Evolutionary conservation across 2,329 filamentous ascomycete species (phyloP), one percentile per base, ranked within the genome.

Genomic region (Cadophora sp.): DNA sequence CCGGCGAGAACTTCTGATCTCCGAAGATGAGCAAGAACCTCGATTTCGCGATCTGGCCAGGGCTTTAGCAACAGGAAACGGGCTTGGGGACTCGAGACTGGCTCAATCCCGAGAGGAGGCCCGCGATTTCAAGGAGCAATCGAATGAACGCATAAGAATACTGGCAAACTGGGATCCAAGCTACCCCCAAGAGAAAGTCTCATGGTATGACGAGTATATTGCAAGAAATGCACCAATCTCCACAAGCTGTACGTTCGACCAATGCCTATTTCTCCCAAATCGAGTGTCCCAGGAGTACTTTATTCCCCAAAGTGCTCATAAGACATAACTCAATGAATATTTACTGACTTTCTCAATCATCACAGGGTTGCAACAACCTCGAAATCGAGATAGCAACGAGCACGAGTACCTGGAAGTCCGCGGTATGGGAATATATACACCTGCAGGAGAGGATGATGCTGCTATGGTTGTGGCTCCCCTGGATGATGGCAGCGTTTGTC

Each of bases 131-230:
- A 74, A 76, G 53, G 71, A 67, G 24, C 65, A 51, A 53, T 74
- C 76, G 24, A 74, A 73, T 65, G 81, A 86, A 73, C 81, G 82
- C 65, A 80, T 82, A 26, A 85, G 89, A 61, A 86, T 92, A 67
- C 82, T 92, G 76, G 89, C 90, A 4, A 93, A 93, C 73, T 97
- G 94, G 94, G 93, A 97, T 73, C 92, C 92, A 0, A 88, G 87
- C 0, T 93, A 91, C 71, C 87, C 89, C 0, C 82, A 80, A 4
- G 94, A 97, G 79, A 83, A 83, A 50, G 84, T 94, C 24, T 89
- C 92, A 60, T 97, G 93, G 91, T 97, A 97, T 78, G 87, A 92
- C 65, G 94, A 97, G 79, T 97, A 94, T 76, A 91, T 97, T 70
- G 92, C 94, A 64, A 86, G 94, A 40, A 86, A 94, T 79, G 93